Evolutionary conservation across 1,284 basidiomycete species (phyloP).

Genomic region (Melampsora larici-populina): DNA sequence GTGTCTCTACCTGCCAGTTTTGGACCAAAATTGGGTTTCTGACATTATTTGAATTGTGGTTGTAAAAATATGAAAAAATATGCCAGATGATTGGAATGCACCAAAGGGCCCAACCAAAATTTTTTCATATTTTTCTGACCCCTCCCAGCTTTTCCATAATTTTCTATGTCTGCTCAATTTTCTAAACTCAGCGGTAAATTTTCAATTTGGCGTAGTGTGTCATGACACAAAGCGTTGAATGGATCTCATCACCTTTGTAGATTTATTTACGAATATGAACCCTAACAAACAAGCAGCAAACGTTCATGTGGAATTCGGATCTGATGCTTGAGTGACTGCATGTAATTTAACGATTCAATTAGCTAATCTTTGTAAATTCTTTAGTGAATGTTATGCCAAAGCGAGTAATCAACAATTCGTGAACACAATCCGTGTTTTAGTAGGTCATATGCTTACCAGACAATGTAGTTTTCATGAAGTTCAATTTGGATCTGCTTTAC

Average conservation of each 20-base stretch:
- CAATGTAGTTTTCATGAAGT: constrained; percentile 65
- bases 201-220: no score
- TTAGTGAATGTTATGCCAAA: constrained; percentile 72
- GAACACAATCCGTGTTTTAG: constrained; percentile 66
- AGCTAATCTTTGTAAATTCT: constrained; percentile 78
- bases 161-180: no score
- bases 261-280: constrained; percentile 85
- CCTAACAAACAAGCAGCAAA: constrained; percentile 76
- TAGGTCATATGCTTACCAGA: constrained; percentile 53
- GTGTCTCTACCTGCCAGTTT: no score
- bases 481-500: constrained; percentile 64
- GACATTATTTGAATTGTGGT: no score
- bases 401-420: constrained; percentile 64
- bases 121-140: no score
- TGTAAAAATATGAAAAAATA: no score
- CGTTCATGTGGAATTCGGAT: constrained; percentile 86
- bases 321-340: constrained; percentile 87
- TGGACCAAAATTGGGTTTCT: no score
- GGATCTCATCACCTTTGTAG: constrained; percentile 65
- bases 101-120: no score
- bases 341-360: constrained; percentile 87
- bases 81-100: no score
- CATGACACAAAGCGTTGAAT: constrained; percentile 63
- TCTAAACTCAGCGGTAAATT: no score
- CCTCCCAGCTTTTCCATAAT: no score